phyloP scores from a whole-genome alignment of 805 yeast species.

The Starmerella khaoyaiensis region DNA sequence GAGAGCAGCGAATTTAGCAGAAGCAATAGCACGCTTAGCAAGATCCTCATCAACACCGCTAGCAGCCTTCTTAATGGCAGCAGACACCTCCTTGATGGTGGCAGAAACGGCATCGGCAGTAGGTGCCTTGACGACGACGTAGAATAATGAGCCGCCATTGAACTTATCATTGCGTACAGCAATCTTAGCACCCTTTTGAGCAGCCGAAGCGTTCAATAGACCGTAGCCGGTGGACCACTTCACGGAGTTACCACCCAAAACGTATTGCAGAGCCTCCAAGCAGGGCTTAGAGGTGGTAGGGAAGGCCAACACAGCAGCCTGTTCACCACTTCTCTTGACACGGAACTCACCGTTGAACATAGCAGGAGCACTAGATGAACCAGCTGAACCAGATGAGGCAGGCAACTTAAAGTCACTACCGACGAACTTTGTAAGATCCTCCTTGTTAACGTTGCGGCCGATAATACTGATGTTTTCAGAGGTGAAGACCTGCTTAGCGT shows the following conservation, averaged over 20 bases:
- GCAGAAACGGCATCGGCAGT: constrained; percentile 46
- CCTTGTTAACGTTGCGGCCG: constrained; percentile 61
- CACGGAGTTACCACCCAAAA: constrained; percentile 40
- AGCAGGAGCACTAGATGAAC: constrained; percentile 34
- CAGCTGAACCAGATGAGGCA: constrained; percentile 39
- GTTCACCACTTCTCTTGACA: constrained; percentile 46
- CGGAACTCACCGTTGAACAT: constrained; percentile 51
- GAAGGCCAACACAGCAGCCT: constrained; percentile 68
- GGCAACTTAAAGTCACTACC: constrained; percentile 47
- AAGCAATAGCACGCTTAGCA: constrained; percentile 41
- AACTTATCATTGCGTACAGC: constrained; percentile 45
- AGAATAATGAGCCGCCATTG: constrained; percentile 71
- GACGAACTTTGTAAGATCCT: constrained; percentile 56
- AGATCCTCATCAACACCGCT: constrained; percentile 22
- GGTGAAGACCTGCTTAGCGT: constrained; percentile 55
- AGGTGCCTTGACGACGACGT: constrained; percentile 49
- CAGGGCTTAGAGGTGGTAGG: constrained; percentile 54
- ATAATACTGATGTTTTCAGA: constrained; percentile 56
- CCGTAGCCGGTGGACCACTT: constrained; percentile 43
- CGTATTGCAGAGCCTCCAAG: constrained; percentile 58
- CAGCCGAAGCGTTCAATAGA: constrained; percentile 35
- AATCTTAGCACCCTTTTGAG: constrained; percentile 29
- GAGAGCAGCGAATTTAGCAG: constrained; percentile 48
- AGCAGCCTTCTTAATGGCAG: constrained; percentile 24
- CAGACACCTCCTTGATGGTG: constrained; percentile 38